Evolutionary conservation across 2,329 filamentous ascomycete genomes (phyloP).

Genomic region (Rhynchosporium graminicola): DNA sequence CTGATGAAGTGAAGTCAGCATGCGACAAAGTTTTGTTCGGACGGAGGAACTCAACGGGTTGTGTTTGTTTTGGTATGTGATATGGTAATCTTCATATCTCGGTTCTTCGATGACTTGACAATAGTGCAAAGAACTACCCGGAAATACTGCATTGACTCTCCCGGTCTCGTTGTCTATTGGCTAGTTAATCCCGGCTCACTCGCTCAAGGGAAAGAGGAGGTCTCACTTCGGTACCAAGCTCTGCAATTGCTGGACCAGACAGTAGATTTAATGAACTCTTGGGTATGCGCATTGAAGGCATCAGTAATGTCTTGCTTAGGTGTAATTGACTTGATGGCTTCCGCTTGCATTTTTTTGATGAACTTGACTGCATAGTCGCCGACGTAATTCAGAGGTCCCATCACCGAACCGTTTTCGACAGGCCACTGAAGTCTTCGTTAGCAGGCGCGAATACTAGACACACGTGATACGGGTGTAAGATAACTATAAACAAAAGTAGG

Average conservation of each 20-base stretch:
- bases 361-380: slow-evolving; percentile 33
- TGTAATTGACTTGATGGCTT: slow-evolving; percentile 50
- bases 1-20: slow-evolving; percentile 27
- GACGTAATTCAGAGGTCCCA: slow-evolving; percentile 28
- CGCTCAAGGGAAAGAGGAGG: neutral
- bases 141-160: slow-evolving; percentile 51
- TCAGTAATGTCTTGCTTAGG: slow-evolving; percentile 50
- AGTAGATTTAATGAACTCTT: slow-evolving; percentile 54
- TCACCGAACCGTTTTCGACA: slow-evolving; percentile 34
- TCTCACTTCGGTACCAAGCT: slow-evolving; percentile 35
- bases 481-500: too few species aligned
- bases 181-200: neutral
- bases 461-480: too few species aligned
- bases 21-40: neutral
- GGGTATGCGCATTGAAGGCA: slow-evolving; percentile 53
- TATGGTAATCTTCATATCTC: slow-evolving; percentile 49
- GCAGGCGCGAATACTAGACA: too few species aligned
- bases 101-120: slow-evolving; percentile 45
- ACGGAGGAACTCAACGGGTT: slow-evolving; percentile 24
- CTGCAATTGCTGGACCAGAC: slow-evolving; percentile 48
- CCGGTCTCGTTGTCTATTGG: slow-evolving; percentile 46
- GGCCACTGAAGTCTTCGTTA: slow-evolving; percentile 21
- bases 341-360: slow-evolving; percentile 45
- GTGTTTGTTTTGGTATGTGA: slow-evolving; percentile 41
- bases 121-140: slow-evolving; percentile 53